Evolutionary conservation across 2,329 filamentous ascomycete genomes (phyloP).

Genomic region (Aspergillus tanneri): DNA sequence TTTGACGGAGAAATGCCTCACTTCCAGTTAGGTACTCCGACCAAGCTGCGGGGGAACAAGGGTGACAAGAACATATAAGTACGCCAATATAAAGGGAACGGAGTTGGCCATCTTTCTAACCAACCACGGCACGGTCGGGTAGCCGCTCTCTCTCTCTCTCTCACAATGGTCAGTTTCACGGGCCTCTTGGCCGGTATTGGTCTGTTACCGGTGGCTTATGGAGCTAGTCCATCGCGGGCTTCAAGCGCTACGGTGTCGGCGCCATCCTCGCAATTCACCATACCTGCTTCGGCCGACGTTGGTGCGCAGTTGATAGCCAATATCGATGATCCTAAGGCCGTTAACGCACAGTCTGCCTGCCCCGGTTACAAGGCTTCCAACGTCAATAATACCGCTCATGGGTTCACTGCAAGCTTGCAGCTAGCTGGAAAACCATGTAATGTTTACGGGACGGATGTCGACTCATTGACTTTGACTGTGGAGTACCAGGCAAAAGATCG

Average conservation of each 20-base stretch:
- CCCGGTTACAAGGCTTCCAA: slow-evolving; percentile 59
- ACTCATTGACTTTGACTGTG: slow-evolving; percentile 64
- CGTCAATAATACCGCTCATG: slow-evolving; percentile 47
- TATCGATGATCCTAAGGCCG: slow-evolving; percentile 62
- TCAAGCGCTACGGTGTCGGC: slow-evolving; percentile 19
- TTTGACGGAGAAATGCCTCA: slow-evolving; percentile 22
- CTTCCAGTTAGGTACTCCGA: too few species aligned
- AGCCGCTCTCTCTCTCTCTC: background rate
- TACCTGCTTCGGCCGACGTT: slow-evolving; percentile 48
- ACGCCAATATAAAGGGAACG: too few species aligned
- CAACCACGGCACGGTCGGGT: slow-evolving; percentile 10
- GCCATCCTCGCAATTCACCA: slow-evolving; percentile 43
- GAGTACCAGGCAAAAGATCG: slow-evolving; percentile 65
- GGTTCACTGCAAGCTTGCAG: slow-evolving; percentile 53
- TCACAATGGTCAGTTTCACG: slow-evolving; percentile 26
- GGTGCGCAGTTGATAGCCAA: slow-evolving; percentile 59
- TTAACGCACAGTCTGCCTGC: slow-evolving; percentile 63
- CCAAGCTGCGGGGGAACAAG: too few species aligned
- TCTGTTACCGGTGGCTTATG: slow-evolving; percentile 28
- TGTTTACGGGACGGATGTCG: slow-evolving; percentile 73
- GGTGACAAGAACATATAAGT: too few species aligned
- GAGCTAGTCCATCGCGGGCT: slow-evolving; percentile 18
- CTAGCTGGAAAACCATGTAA: slow-evolving; percentile 63
- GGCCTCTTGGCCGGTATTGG: slow-evolving; percentile 24
- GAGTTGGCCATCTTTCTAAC: background rate